Conservation (phyloP, 768 basidiomycete species). For the Kwoniella botswanensis region DNA sequence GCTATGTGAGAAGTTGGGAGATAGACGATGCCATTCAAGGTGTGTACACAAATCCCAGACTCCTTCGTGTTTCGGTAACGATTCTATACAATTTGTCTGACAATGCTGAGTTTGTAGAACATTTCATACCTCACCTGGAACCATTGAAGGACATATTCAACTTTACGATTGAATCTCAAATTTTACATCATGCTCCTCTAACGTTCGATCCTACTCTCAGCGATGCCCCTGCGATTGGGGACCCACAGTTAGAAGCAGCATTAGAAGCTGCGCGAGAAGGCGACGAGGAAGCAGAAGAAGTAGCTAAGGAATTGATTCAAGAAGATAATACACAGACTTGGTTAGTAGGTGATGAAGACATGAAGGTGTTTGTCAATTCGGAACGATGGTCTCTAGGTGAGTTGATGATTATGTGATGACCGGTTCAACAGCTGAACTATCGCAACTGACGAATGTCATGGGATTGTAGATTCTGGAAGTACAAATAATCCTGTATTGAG, state of each 20-base stretch:
- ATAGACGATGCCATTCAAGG: slow-evolving; percentile 68
- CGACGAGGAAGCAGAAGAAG: slow-evolving; percentile 26
- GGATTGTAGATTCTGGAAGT: slow-evolving; percentile 75
- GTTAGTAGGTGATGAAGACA: slow-evolving; percentile 75
- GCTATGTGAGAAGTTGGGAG: slow-evolving; percentile 72
- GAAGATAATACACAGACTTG: slow-evolving; percentile 58
- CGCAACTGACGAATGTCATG: not conserved
- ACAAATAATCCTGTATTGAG: slow-evolving; percentile 93
- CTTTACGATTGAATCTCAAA: slow-evolving; percentile 91
- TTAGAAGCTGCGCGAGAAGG: slow-evolving; percentile 26
- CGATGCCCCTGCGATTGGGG: not conserved
- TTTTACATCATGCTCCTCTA: slow-evolving; percentile 87
- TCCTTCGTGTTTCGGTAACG: not conserved
- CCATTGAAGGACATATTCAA: slow-evolving; percentile 75
- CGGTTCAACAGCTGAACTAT: too few species aligned
- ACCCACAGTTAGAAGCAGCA: slow-evolving; percentile 18
- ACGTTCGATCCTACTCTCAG: slow-evolving; percentile 69
- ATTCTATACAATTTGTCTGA: too few species aligned
- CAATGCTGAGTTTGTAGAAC: slow-evolving; percentile 61
- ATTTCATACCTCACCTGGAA: slow-evolving; percentile 70
- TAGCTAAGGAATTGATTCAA: slow-evolving; percentile 47
- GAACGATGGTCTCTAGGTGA: slow-evolving; percentile 93
- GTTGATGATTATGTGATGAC: slow-evolving; percentile 23
- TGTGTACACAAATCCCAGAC: slow-evolving; percentile 59
- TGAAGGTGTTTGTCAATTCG: slow-evolving; percentile 92